Evolutionary conservation across 2,329 filamentous ascomycete genomes (phyloP).

Genomic region (Alternaria metachromatica): DNA sequence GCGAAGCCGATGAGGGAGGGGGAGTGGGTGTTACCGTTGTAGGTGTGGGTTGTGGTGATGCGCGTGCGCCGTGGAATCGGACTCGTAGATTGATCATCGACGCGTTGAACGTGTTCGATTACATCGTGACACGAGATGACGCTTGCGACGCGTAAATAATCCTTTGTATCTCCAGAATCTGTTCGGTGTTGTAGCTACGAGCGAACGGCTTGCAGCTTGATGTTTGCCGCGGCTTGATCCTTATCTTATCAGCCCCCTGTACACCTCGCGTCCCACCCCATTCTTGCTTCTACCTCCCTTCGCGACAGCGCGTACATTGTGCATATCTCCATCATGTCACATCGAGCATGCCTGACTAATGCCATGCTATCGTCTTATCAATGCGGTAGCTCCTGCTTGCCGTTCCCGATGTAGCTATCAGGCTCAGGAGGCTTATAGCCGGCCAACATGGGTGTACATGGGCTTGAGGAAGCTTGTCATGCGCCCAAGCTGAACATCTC

Average conservation of each 20-base stretch:
- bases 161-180: fast-evolving
- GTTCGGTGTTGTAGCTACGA: not conserved
- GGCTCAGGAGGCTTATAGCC: slow-evolving; percentile 1
- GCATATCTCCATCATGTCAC: not conserved
- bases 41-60: not conserved
- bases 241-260: slow-evolving; percentile 10
- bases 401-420: not conserved
- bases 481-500: not conserved
- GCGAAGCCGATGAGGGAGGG: slow-evolving; percentile 38
- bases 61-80: not conserved
- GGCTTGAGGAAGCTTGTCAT: not conserved
- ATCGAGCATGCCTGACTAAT: not conserved
- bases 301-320: not conserved
- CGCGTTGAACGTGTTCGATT: fast-evolving
- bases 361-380: slow-evolving; percentile 4
- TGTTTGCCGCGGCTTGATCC: not conserved
- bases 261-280: not conserved
- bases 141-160: fast-evolving
- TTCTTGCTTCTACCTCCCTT: slow-evolving; percentile 8
- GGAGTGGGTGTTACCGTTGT: slow-evolving; percentile 31
- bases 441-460: slow-evolving; percentile 2
- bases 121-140: not conserved
- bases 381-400: not conserved
- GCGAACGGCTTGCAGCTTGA: not conserved
- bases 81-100: not conserved